Conservation (phyloP, 352 stramenopile species). For the Globisporangium heterothallicum region DNA sequence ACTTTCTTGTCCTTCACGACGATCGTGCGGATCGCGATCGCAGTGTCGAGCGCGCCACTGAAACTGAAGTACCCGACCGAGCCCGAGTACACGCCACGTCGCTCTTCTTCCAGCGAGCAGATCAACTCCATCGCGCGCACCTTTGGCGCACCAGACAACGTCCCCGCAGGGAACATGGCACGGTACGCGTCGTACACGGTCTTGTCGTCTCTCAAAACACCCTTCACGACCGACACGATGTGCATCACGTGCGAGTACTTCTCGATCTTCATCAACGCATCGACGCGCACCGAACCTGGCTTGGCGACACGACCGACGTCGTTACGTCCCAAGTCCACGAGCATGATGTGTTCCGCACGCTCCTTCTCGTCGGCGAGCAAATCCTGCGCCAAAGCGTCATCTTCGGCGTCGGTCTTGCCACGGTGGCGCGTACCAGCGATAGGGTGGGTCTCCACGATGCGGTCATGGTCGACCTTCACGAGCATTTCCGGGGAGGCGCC, state of each 20-base stretch:
- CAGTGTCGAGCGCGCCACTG: slow-evolving; percentile 81
- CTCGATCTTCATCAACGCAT: slow-evolving; percentile 88
- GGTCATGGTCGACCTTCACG: slow-evolving; percentile 82
- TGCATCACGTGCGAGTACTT: slow-evolving; percentile 92
- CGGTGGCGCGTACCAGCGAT: slow-evolving; percentile 87
- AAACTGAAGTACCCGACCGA: slow-evolving; percentile 88
- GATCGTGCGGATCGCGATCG: slow-evolving; percentile 87
- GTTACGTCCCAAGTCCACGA: slow-evolving; percentile 88
- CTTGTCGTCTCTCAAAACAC: slow-evolving; percentile 67
- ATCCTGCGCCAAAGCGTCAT: slow-evolving; percentile 71
- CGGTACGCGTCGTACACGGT: slow-evolving; percentile 88
- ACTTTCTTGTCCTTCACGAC: slow-evolving; percentile 75
- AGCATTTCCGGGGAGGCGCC: slow-evolving; percentile 87
- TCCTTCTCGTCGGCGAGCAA: slow-evolving; percentile 87
- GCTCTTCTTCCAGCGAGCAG: slow-evolving; percentile 75
- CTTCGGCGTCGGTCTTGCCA: slow-evolving; percentile 80
- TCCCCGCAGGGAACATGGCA: slow-evolving; percentile 84
- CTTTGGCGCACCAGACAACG: slow-evolving; percentile 84
- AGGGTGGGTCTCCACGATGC: slow-evolving; percentile 84
- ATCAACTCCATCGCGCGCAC: slow-evolving; percentile 89
- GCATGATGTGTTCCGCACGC: slow-evolving; percentile 90
- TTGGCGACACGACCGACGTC: slow-evolving; percentile 84
- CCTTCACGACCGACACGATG: slow-evolving; percentile 88
- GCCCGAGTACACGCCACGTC: slow-evolving; percentile 79
- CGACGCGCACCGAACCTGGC: slow-evolving; percentile 74